Base-by-base conservation (phyloP, 129 eudicot species). In the Kitagawia praeruptora region DNA sequence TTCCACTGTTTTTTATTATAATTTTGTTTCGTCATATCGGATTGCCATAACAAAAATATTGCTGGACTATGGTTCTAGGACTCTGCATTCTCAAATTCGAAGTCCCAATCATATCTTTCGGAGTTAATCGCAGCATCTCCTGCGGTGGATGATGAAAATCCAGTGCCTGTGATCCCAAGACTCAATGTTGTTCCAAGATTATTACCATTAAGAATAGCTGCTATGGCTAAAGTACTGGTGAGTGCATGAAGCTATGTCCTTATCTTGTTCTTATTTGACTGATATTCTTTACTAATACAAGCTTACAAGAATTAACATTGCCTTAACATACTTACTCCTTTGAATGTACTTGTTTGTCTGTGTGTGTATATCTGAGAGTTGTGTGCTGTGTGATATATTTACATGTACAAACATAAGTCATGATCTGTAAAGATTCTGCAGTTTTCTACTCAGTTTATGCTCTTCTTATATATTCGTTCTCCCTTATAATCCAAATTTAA, bases 211-310 rank as follows among this genome's bases (percentile, higher is more conserved):
- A 85, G 99, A 85, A 85, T 92, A 71, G 98, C 98, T 70, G 89
- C 97, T 86, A 92, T 96, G 99, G 87, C 87, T 82, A 96, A 88
- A 87, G 87, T 96, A 76, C 88, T 96, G 86, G 99, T 96, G 83
- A 87, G 99, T 84, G 69, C 34, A 61, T 25, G 34, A 61, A 8
- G 69, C 69, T n/a, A 61, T 25, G 37, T 61, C 69, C 34, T 28
- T 25, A 31, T 58, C 34, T 28, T 25, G 66, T 58, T 58, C 31
- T 54, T 28, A 12, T 37, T 28, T 42, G 27, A 45, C 16, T 8
- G 70, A 53, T 54, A 11, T 77, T 51, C 13, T 76, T 47, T 1
- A 1, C 2, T 4, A 5, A 2, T 14, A 8, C 61, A 4, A 58
- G 66, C 66, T 28, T 1, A 10, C 71, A 25, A 28, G 18, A 66